Evolutionary conservation across 768 basidiomycete species (phyloP).

Genomic region (Pholiota conissans): DNA sequence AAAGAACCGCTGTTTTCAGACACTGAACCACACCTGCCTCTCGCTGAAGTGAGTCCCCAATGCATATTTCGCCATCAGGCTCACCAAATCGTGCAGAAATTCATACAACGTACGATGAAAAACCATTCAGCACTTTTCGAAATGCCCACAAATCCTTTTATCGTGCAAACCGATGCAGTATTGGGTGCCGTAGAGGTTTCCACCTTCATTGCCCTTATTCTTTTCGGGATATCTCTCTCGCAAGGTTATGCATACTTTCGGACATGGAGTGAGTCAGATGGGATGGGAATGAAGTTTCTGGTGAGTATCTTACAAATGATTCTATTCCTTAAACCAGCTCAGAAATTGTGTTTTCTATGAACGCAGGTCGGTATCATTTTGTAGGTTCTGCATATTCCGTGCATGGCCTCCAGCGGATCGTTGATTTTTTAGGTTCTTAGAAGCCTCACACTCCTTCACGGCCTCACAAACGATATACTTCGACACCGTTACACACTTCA

Average conservation of each 20-base stretch:
- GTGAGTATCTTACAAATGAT: too few relatives aligned
- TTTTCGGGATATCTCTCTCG: conserved; percentile 15
- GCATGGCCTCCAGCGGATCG: not conserved
- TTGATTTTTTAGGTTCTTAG: conserved; percentile 1
- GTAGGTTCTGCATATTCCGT: not conserved
- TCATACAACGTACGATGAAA: too few relatives aligned
- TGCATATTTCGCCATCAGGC: too few relatives aligned
- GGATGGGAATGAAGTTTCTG: conserved; percentile 10
- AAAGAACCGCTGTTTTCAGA: too few relatives aligned
- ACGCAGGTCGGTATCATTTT: not conserved
- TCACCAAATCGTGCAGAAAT: too few relatives aligned
- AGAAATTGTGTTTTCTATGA: too few relatives aligned
- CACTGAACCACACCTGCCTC: too few relatives aligned
- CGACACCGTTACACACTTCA: conserved; percentile 9
- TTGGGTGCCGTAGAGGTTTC: conserved; percentile 18
- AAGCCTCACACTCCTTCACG: conserved; percentile 10
- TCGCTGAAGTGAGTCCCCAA: too few relatives aligned
- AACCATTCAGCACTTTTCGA: too few relatives aligned
- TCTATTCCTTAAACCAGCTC: too few relatives aligned
- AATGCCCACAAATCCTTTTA: conserved; percentile 7
- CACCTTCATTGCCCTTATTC: conserved; percentile 12
- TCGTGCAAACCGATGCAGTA: conserved; percentile 6
- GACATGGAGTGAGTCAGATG: not conserved
- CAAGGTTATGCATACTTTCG: conserved; percentile 18
- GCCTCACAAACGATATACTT: conserved; percentile 11